A percentile compares a stretch with the other conserved stretches of the same genome.
Evolutionary conservation across 2,329 filamentous ascomycete genomes (phyloP).

Genomic region (Penicillium sclerotiorum): DNA sequence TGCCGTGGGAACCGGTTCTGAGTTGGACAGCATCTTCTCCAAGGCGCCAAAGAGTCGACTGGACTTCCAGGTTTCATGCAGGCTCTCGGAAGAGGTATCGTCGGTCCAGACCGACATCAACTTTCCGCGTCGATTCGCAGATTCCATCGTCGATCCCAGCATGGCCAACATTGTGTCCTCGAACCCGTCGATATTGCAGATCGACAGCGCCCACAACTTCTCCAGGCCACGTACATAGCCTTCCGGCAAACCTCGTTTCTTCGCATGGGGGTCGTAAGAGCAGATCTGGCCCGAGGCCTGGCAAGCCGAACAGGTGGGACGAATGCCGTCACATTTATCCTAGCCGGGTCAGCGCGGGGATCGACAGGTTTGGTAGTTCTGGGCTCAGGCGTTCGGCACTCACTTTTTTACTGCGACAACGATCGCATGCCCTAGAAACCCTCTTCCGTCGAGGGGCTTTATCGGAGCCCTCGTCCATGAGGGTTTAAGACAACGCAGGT

Average conservation of each 20-base stretch:
- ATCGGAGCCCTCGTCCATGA: conserved; percentile 45
- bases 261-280: conserved; percentile 47
- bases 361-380: too few species aligned
- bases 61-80: conserved; percentile 50
- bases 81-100: conserved; percentile 42
- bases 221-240: conserved; percentile 51
- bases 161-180: conserved; percentile 45
- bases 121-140: conserved; percentile 33
- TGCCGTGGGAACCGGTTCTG: conserved; percentile 26
- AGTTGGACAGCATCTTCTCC: conserved; percentile 44
- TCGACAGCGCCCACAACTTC: conserved; percentile 49
- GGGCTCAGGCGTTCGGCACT: too few species aligned
- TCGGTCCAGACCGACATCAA: conserved; percentile 45
- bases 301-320: conserved; percentile 48
- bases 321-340: conserved; percentile 49
- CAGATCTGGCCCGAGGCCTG: conserved; percentile 43
- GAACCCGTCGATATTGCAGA: conserved; percentile 48
- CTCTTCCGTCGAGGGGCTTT: conserved; percentile 47
- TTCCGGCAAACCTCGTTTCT: conserved; percentile 50
- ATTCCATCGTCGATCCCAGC: conserved; percentile 39
- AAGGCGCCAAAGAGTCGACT: conserved; percentile 42
- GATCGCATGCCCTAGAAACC: conserved; percentile 50
- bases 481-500: conserved; percentile 24
- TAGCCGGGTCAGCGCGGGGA: too few species aligned
- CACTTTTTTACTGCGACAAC: conserved; percentile 49